phyloP scores from a whole-genome alignment of 139 green algal genomes.

The Chlamydomonas applanata region DNA sequence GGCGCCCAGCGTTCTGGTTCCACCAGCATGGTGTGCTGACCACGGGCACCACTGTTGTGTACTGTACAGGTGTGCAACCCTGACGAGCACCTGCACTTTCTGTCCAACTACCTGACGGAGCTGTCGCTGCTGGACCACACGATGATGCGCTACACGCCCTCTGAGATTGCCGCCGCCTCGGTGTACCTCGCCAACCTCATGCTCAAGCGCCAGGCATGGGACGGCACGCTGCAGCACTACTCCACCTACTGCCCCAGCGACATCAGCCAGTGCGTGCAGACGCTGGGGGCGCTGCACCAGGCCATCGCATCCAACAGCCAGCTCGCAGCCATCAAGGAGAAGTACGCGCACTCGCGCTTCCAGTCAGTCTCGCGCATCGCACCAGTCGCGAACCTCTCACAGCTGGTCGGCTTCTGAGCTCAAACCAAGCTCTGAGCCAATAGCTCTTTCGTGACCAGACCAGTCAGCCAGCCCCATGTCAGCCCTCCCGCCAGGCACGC shows the following conservation, averaged over 20 bases:
- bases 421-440: no score
- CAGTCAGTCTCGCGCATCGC: constrained; percentile 17
- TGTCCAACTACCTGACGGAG: constrained; percentile 89
- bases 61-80: constrained; percentile 44
- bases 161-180: constrained; percentile 70
- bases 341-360: constrained; percentile 27
- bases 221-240: constrained; percentile 45
- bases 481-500: no score
- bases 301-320: background rate
- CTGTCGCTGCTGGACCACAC: constrained; percentile 85
- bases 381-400: no score
- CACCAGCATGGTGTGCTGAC: background rate
- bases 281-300: constrained; percentile 31
- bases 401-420: no score
- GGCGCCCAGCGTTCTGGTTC: background rate
- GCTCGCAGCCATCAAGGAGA: constrained; percentile 26
- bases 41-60: background rate
- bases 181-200: constrained; percentile 79
- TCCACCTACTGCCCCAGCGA: constrained; percentile 32
- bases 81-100: constrained; percentile 54
- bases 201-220: constrained; percentile 31
- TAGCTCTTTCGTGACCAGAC: no score
- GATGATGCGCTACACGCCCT: constrained; percentile 78
- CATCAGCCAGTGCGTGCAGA: constrained; percentile 26
- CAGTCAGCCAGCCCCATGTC: no score